phyloP scores from a whole-genome alignment of 176 grass and related monocot genomes.

The Rhynchospora tenuis region DNA sequence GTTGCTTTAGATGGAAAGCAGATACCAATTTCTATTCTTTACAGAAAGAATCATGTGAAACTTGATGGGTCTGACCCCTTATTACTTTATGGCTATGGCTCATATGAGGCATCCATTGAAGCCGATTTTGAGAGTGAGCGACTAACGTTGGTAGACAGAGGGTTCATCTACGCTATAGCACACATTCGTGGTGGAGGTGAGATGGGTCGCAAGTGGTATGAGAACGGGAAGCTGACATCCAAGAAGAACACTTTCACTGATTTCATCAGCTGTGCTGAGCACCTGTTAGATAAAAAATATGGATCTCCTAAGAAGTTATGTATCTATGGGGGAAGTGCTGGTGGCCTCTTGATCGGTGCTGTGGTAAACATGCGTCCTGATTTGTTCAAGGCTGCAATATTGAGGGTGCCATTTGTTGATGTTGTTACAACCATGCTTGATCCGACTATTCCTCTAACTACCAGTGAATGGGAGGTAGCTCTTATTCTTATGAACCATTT shows the following conservation, averaged over 20 bases:
- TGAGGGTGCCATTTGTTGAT: conserved; percentile 87
- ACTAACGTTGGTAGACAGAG: conserved; percentile 76
- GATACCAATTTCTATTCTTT: conserved; percentile 83
- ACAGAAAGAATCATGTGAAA: conserved; percentile 69
- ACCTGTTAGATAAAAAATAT: conserved; percentile 73
- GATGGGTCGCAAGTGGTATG: conserved; percentile 95
- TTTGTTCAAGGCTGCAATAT: conserved; percentile 67
- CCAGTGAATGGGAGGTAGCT: conserved; percentile 87
- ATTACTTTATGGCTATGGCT: conserved; percentile 87
- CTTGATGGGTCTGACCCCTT: conserved; percentile 84
- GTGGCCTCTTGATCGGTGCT: conserved; percentile 65
- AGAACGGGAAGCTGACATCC: conserved; percentile 72
- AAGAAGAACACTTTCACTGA: conserved; percentile 97
- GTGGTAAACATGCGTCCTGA: conserved; percentile 93
- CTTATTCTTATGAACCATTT: not conserved
- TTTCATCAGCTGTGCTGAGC: conserved; percentile 79
- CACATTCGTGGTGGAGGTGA: conserved; percentile 89
- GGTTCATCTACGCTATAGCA: conserved; percentile 75
- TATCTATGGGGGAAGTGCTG: conserved; percentile 83
- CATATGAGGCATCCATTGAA: conserved; percentile 80
- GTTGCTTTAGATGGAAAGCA: conserved; percentile 63
- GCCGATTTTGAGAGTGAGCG: conserved; percentile 54
- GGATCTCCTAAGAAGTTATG: conserved; percentile 71
- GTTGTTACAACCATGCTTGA: conserved; percentile 92
- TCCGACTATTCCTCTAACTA: conserved; percentile 78